Conservation (phyloP, 352 stramenopile genomes). For the Phytophthora multivora region DNA sequence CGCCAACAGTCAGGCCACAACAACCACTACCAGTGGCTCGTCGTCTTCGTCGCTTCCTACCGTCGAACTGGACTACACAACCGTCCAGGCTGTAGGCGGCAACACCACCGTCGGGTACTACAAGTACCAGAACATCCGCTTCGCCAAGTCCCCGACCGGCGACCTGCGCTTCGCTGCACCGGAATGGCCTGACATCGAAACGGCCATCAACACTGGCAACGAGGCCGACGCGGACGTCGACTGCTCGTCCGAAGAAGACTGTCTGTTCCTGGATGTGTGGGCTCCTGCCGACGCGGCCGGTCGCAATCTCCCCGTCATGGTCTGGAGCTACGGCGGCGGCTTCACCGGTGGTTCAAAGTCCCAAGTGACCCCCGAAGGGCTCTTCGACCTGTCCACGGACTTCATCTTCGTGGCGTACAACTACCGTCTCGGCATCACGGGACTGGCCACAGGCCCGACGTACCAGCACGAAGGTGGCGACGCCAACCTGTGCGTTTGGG, state of each 20-base stretch:
- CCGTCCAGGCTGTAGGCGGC: constrained; percentile 25
- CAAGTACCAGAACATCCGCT: constrained; percentile 45
- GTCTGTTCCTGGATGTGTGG: constrained; percentile 44
- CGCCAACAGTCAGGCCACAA: constrained; percentile 1
- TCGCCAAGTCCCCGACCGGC: constrained; percentile 21
- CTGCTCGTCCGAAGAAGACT: constrained; percentile 32
- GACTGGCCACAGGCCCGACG: constrained; percentile 23
- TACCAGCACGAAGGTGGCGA: constrained; percentile 37
- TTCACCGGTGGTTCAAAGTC: constrained; percentile 34
- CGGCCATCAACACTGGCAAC: constrained; percentile 30
- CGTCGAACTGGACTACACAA: constrained; percentile 37
- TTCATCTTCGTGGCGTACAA: constrained; percentile 46
- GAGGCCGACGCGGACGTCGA: constrained; percentile 29
- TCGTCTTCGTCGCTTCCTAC: constrained; percentile 16
- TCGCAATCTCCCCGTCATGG: constrained; percentile 37
- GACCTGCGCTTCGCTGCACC: constrained; percentile 32
- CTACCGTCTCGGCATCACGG: constrained; percentile 40
- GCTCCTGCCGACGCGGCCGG: constrained; percentile 19
- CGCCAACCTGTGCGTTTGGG: constrained; percentile 31
- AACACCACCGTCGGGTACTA: constrained; percentile 39
- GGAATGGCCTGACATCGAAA: constrained; percentile 29
- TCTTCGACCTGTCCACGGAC: constrained; percentile 32
- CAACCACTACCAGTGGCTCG: background rate
- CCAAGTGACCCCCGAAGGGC: constrained; percentile 22
- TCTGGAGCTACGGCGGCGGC: constrained; percentile 39